These are phyloP conservation scores for Paratinospora sagittata DNA, from an alignment of 164 flowering plant genomes.

Conservation along the genomic window DNA sequence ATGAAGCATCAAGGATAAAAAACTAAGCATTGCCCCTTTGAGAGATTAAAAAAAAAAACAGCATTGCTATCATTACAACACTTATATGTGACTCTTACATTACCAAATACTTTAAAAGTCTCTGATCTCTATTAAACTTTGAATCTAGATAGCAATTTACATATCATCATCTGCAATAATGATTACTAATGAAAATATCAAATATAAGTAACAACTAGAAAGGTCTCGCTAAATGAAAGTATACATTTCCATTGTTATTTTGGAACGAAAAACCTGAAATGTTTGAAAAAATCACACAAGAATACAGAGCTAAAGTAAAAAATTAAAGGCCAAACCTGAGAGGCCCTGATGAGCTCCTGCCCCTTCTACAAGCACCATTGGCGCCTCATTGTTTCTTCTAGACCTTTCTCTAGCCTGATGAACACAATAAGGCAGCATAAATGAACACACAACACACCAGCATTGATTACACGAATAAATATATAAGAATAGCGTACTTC, in stretches of 20 bases:
- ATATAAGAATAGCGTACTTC: constrained; percentile 27
- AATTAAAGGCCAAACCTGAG: constrained; percentile 6
- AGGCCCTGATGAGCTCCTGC: constrained; percentile 12
- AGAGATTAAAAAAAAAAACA: too few species aligned
- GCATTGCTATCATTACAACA: too few species aligned
- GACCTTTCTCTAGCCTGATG: constrained; percentile 57
- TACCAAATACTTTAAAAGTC: too few species aligned
- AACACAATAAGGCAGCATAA: not conserved
- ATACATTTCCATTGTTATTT: not conserved
- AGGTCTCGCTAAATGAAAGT: not conserved
- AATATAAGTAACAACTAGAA: not conserved
- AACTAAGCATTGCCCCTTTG: too few species aligned
- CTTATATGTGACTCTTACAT: too few species aligned
- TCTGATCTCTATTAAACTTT: not conserved
- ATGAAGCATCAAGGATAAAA: too few species aligned
- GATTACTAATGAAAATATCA: not conserved
- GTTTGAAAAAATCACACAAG: not conserved
- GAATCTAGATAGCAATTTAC: not conserved
- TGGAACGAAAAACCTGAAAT: not conserved
- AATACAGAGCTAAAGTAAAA: not conserved
- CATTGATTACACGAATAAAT: not conserved
- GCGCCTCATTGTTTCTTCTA: constrained; percentile 29
- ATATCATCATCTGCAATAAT: not conserved
- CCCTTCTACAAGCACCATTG: constrained; percentile 34
- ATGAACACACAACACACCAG: not conserved